A percentile compares a stretch with the other conserved stretches of the same genome.
phyloP scores from a whole-genome alignment of 2,329 filamentous ascomycete genomes.

The Colletotrichum gigasporum region DNA sequence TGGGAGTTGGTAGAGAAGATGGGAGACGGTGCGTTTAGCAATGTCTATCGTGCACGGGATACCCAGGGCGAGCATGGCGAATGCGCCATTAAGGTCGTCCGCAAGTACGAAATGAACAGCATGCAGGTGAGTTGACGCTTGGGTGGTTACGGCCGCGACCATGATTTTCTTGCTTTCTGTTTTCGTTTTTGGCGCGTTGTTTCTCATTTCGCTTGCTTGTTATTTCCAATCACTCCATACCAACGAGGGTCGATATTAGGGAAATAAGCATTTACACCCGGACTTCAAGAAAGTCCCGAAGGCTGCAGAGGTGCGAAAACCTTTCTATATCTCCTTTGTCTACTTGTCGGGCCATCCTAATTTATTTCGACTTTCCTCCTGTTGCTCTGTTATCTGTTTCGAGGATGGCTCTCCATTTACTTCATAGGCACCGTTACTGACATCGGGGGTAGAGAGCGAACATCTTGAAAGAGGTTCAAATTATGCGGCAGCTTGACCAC shows the following conservation, averaged over 20 bases:
- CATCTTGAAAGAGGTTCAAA: constrained; percentile 97
- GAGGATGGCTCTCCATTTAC: constrained; percentile 30
- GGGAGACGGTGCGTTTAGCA: constrained; percentile 99
- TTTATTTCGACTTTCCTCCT: constrained; percentile 39
- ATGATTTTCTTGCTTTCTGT: constrained; percentile 35
- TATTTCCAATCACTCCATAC: constrained; percentile 49
- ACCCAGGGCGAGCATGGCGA: constrained; percentile 72
- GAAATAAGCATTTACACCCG: constrained; percentile 92
- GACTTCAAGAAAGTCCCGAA: constrained; percentile 95
- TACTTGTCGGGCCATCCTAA: constrained; percentile 39
- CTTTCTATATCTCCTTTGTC: constrained; percentile 47
- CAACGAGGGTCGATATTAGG: constrained; percentile 72
- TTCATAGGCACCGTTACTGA: constrained; percentile 36
- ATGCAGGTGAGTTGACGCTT: constrained; percentile 82
- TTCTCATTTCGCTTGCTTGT: constrained; percentile 32
- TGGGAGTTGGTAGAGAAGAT: constrained; percentile 95
- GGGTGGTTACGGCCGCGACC: constrained; percentile 30
- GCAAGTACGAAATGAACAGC: constrained; percentile 99
- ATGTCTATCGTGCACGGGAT: constrained; percentile 92
- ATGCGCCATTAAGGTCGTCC: constrained; percentile 97
- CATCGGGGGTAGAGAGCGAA: constrained; percentile 80
- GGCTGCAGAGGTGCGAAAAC: constrained; percentile 93
- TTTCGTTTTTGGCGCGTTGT: constrained; percentile 38
- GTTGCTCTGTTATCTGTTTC: constrained; percentile 34
- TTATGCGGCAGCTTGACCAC: constrained; percentile 97